Evolutionary conservation across 2,329 filamentous ascomycete genomes (phyloP).

Genomic region (Trichoderma sp.): DNA sequence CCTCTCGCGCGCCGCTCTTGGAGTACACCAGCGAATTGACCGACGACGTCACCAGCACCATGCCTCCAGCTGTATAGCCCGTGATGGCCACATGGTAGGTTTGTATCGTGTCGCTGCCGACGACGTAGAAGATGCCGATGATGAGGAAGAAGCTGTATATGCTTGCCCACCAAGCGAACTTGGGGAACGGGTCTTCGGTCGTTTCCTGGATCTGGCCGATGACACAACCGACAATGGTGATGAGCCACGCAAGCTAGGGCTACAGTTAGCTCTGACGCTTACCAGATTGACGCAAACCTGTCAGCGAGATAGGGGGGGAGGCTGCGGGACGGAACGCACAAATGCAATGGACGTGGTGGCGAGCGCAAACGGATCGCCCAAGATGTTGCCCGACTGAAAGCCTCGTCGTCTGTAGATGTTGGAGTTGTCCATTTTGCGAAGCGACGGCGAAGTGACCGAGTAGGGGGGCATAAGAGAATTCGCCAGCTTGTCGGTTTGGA

Average conservation of each 20-base stretch:
- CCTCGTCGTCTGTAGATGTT: conserved; percentile 60
- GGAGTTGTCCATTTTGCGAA: conserved; percentile 78
- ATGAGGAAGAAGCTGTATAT: conserved; percentile 86
- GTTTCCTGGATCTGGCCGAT: conserved; percentile 62
- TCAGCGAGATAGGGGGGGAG: conserved; percentile 13
- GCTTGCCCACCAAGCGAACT: conserved; percentile 90
- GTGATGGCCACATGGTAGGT: conserved; percentile 92
- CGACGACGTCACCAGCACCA: conserved; percentile 82
- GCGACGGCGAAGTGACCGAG: conserved; percentile 71
- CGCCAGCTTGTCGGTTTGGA: conserved; percentile 20
- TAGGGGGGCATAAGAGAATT: conserved; percentile 69
- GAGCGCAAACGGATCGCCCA: conserved; percentile 94
- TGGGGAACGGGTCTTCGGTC: conserved; percentile 63
- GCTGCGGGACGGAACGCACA: conserved; percentile 56
- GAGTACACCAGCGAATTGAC: conserved; percentile 86
- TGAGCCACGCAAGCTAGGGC: conserved; percentile 85
- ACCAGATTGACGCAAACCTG: background rate
- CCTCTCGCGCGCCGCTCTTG: conserved; percentile 72
- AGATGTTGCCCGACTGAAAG: conserved; percentile 83
- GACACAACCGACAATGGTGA: conserved; percentile 84
- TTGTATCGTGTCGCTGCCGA: conserved; percentile 80
- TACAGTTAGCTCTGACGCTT: conserved; percentile 31
- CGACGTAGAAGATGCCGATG: conserved; percentile 74
- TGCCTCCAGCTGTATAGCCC: conserved; percentile 78
- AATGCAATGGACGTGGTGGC: conserved; percentile 89